Evolutionary conservation across 768 basidiomycete genomes (phyloP).

Genomic region (Nidula microcarpa): DNA sequence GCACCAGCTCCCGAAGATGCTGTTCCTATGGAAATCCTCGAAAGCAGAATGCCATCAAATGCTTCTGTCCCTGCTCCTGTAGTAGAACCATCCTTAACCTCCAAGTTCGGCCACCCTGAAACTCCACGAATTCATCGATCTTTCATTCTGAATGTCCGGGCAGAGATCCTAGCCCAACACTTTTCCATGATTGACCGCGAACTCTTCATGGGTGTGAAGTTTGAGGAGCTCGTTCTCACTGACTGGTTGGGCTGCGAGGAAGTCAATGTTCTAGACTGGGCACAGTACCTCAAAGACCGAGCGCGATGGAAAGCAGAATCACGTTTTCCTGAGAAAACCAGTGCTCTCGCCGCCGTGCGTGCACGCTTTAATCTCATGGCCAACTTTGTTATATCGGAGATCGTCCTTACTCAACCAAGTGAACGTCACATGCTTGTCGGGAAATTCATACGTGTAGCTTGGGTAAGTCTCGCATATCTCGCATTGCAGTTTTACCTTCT

Average conservation of each 20-base stretch:
- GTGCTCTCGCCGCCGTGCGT: slow-evolving; percentile 68
- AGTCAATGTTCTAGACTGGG: slow-evolving; percentile 79
- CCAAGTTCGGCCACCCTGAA: slow-evolving; percentile 31
- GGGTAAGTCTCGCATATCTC: slow-evolving; percentile 44
- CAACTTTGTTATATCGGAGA: slow-evolving; percentile 77
- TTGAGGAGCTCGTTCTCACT: slow-evolving; percentile 81
- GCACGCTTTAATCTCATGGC: slow-evolving; percentile 84
- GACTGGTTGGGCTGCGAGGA: slow-evolving; percentile 66
- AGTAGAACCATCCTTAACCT: slow-evolving; percentile 6
- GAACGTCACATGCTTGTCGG: slow-evolving; percentile 63
- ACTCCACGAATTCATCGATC: slow-evolving; percentile 56
- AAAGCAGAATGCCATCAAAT: slow-evolving; percentile 46
- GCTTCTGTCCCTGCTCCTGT: slow-evolving; percentile 13
- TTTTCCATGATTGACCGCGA: slow-evolving; percentile 89
- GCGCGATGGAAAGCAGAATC: slow-evolving; percentile 65
- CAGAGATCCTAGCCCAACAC: slow-evolving; percentile 67
- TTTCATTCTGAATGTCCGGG: slow-evolving; percentile 63
- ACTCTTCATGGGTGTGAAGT: slow-evolving; percentile 78
- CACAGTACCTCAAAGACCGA: slow-evolving; percentile 73
- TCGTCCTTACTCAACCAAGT: slow-evolving; percentile 66
- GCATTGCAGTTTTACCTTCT: neutral
- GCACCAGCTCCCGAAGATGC: slow-evolving; percentile 58
- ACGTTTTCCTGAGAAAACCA: slow-evolving; percentile 56
- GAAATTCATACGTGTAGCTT: slow-evolving; percentile 86
- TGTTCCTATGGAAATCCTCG: slow-evolving; percentile 64